Conservation (phyloP, 2,329 filamentous ascomycete species). For the Penicillium sp. region DNA sequence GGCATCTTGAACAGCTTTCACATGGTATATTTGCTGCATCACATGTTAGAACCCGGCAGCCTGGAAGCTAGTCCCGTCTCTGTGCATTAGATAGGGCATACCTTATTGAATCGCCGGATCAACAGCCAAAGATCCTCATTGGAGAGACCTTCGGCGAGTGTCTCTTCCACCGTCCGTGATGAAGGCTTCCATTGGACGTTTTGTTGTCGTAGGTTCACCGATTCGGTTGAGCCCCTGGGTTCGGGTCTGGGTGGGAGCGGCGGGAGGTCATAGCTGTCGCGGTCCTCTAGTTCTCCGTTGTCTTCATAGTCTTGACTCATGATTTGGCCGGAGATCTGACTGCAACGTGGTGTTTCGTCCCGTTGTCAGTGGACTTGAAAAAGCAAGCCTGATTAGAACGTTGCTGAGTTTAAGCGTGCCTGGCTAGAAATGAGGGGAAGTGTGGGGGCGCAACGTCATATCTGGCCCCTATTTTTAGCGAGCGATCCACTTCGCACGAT, state of each 20-base stretch:
- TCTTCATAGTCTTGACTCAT: slow-evolving; percentile 8
- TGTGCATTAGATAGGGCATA: slow-evolving; percentile 29
- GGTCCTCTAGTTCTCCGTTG: neutral
- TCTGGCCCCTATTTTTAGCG: neutral
- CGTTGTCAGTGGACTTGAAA: neutral
- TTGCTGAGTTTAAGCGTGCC: neutral
- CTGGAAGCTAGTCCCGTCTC: neutral
- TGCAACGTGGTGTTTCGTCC: neutral
- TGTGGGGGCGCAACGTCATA: slow-evolving; percentile 1
- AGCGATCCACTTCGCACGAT: neutral
- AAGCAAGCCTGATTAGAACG: neutral
- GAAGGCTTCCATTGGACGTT: slow-evolving; percentile 25
- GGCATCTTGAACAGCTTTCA: slow-evolving; percentile 65
- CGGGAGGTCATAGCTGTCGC: neutral
- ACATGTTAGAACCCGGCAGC: slow-evolving; percentile 29
- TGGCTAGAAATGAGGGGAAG: neutral
- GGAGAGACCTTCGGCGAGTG: slow-evolving; percentile 66
- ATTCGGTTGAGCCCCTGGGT: slow-evolving; percentile 3
- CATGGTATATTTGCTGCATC: slow-evolving; percentile 65
- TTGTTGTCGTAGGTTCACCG: slow-evolving; percentile 9
- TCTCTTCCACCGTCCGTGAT: slow-evolving; percentile 24
- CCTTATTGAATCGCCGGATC: slow-evolving; percentile 73
- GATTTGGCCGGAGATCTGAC: neutral
- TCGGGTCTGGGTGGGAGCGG: neutral
- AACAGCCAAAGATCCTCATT: slow-evolving; percentile 77